Base-by-base conservation (phyloP, 2,329 filamentous ascomycete genomes). In the Cladosporium sp. region DNA sequence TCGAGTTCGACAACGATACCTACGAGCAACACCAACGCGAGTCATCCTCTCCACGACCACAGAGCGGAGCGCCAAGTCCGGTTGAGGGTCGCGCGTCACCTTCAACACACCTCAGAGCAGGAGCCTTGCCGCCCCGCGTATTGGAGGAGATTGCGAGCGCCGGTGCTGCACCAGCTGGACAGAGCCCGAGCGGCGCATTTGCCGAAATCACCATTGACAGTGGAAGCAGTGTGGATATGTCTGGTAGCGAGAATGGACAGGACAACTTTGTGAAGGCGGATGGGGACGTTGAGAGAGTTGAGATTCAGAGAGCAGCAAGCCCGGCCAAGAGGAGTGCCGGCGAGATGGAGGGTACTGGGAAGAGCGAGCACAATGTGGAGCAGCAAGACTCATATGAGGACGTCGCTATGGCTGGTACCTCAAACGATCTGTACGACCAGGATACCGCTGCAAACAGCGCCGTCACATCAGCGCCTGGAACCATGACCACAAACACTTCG, bases 121-220 rank as follows among this genome's bases (percentile, higher is more conserved):
- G 75, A 52, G 78, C 75, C 62, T 70, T 81, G 49, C 78, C 78
- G 53, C 73, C 77, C 48, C 78, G 80, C 64, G 67, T 81, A 50
- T 76, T 78, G 62, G 71, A 74, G 64, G 76, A 78, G 62, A 70
- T 77, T 48, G 36, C 25, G 13, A 32, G 36, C 20, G 29, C 46
- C 15, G 35, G 36, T 15, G 45, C 15, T 57, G 52, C 55, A 53
- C 41, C 56, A 49, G 29, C 58, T 59, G 49, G 56, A 58, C 36
- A 62, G 67, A 62, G 60, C 53, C 62, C 62, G 20, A 62, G 59
- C 41, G 58, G 56, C 43, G 58, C 59, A 41, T 57, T 63, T 51
- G 60, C 59, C 9, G 58, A 55, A 22, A 57, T 64, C 38, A 54
- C 53, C 12, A 61, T 64, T 35, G 59, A 61, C 49, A 72, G 69